phyloP scores from a whole-genome alignment of 768 basidiomycete species.

The Pisolithus marmoratus region DNA sequence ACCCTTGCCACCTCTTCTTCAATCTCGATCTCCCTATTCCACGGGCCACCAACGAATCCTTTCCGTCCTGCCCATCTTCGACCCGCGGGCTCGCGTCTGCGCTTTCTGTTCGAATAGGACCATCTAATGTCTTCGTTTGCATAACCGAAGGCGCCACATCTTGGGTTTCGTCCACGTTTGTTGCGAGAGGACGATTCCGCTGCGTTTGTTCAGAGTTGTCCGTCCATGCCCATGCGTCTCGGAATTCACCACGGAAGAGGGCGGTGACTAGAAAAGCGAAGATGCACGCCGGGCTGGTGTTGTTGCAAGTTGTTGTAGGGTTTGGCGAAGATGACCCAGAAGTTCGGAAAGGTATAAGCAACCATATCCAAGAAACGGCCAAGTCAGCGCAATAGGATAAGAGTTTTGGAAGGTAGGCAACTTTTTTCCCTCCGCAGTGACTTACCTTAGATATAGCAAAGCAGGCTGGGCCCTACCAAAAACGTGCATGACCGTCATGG shows the following conservation, averaged over 20 bases:
- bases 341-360: not conserved
- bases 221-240: slow-evolving; percentile 64
- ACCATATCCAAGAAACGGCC: not conserved
- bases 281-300: slow-evolving; percentile 67
- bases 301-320: not conserved
- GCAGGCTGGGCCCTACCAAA: slow-evolving; percentile 83
- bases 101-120: slow-evolving; percentile 10
- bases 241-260: slow-evolving; percentile 60
- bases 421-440: not conserved
- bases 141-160: not conserved
- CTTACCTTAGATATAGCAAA: slow-evolving; percentile 82
- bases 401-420: not conserved
- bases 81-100: slow-evolving; percentile 12
- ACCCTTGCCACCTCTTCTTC: slow-evolving; percentile 14
- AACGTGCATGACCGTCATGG: slow-evolving; percentile 82
- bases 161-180: too few species aligned
- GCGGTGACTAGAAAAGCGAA: slow-evolving; percentile 60
- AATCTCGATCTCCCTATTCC: slow-evolving; percentile 9
- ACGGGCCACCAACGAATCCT: not conserved
- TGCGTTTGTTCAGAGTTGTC: slow-evolving; percentile 42
- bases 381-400: not conserved
- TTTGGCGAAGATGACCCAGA: not conserved
- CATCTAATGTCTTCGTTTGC: slow-evolving; percentile 9
- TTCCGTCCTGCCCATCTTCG: not conserved
- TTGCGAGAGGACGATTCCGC: not conserved